These are phyloP conservation scores for Colletotrichum lupini DNA, from an alignment of 2,329 filamentous ascomycete species.

Conservation along the genomic window DNA sequence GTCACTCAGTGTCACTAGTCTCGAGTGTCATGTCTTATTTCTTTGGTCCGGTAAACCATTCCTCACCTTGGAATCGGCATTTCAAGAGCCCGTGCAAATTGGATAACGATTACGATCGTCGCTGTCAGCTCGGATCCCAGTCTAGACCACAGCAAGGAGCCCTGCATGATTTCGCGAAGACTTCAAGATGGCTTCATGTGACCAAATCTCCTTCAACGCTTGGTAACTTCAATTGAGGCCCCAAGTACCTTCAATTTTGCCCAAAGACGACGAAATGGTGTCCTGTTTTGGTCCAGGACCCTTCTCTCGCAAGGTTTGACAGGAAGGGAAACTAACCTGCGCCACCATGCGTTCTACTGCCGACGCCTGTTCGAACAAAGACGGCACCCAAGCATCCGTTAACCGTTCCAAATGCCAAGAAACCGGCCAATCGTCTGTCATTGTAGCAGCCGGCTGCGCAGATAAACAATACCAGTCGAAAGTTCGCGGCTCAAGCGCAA, in stretches of 20 bases:
- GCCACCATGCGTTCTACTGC: no score
- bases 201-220: no score
- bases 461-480: neutral
- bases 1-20: neutral
- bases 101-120: neutral
- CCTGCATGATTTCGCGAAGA: no score
- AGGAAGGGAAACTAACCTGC: no score
- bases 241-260: no score
- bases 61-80: no score
- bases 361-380: no score
- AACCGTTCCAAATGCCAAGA: neutral
- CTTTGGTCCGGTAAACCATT: neutral
- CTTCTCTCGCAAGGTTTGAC: no score
- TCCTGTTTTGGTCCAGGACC: no score
- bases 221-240: no score
- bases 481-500: neutral
- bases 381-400: neutral
- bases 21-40: neutral
- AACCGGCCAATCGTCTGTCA: neutral
- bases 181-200: no score
- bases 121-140: neutral
- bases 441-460: neutral
- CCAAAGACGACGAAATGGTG: no score
- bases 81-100: neutral
- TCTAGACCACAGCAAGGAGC: neutral